Base-by-base conservation (phyloP, 805 yeast genomes). In the Candida mattraensis region DNA sequence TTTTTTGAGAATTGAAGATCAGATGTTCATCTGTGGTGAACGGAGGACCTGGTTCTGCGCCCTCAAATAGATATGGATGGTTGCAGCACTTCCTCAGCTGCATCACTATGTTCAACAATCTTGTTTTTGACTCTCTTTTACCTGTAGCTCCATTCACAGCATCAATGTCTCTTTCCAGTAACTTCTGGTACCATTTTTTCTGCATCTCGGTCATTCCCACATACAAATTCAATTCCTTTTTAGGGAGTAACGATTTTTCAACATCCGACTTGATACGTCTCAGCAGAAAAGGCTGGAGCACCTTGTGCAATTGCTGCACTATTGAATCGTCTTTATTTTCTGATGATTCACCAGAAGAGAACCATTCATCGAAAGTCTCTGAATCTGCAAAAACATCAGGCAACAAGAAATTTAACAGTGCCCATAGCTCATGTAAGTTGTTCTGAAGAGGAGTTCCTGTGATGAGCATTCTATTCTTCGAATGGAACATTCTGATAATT, bases 31-130 rank as follows among this genome's bases (percentile, higher is more conserved):
- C 94, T 0, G 91, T 84, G 7, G 93, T 84, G 50, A 68, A 84
- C 15, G 94, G 94, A 13, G 94, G 94, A 9, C 94, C 94, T 1
- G 93, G 93, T 53, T 84, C 94, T 1, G 91, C 93, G 28, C 94
- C 94, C 56, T 84, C 93, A 51, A 84, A 84, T 24, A 84, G 61
- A 54, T 84, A 84, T 10, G 94, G 94, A 62, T 84, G 94, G 51
- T 84, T 84, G 63, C 91, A 84, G 58, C 93, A 84, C 58, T 84
- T 84, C 55, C 93, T 72, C 51, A 84, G 66, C 57, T 84, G 94
- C 94, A 84, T 84, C 30, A 83, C 91, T 48, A 84, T 84, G 56
- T 84, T 84, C 30, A 84, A 63, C 40, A 84, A 66, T 51, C 93
- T 66, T 2, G 94, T 84, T 54, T 84, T 83, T 10, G 83, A 73